These are phyloP conservation scores for Podila clonocystis DNA, from an alignment of 192 early-diverging fungal genomes.

Conservation along the genomic window DNA sequence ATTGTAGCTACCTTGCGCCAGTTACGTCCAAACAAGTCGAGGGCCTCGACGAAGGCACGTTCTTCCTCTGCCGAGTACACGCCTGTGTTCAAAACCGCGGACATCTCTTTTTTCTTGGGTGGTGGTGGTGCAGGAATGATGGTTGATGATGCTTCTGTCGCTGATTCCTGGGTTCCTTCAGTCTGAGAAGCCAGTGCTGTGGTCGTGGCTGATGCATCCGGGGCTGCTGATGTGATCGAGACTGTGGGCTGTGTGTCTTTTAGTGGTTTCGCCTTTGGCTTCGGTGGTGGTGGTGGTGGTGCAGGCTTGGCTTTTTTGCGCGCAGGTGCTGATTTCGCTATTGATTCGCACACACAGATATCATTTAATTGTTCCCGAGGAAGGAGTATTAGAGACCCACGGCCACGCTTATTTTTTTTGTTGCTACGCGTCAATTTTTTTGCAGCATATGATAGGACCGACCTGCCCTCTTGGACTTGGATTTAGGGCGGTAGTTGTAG, in stretches of 20 bases:
- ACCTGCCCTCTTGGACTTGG: constrained; percentile 39
- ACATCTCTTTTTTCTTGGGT: constrained; percentile 55
- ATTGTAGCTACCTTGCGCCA: constrained; percentile 73
- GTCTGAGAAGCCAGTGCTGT: background rate
- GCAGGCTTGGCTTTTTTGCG: background rate
- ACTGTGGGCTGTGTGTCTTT: background rate
- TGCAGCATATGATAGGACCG: constrained; percentile 1
- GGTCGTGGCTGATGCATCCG: constrained; percentile 9
- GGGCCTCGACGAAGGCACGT: constrained; percentile 74
- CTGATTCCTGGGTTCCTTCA: background rate
- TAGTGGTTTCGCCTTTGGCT: background rate
- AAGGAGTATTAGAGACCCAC: too few species aligned
- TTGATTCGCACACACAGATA: background rate
- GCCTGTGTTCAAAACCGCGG: constrained; percentile 69
- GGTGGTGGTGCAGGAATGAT: constrained; percentile 44
- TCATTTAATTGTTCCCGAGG: too few species aligned
- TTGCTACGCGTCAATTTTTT: background rate
- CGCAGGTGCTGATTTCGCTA: background rate
- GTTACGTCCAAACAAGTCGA: constrained; percentile 84
- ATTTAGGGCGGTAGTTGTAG: constrained; percentile 49
- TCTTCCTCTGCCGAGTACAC: constrained; percentile 85
- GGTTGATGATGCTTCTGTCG: constrained; percentile 9
- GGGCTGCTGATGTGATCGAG: background rate
- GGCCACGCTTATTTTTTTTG: too few species aligned
- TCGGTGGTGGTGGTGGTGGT: background rate